Evolutionary conservation across 2,329 filamentous ascomycete genomes (phyloP).

Genomic region (Fusarium dlaminii): DNA sequence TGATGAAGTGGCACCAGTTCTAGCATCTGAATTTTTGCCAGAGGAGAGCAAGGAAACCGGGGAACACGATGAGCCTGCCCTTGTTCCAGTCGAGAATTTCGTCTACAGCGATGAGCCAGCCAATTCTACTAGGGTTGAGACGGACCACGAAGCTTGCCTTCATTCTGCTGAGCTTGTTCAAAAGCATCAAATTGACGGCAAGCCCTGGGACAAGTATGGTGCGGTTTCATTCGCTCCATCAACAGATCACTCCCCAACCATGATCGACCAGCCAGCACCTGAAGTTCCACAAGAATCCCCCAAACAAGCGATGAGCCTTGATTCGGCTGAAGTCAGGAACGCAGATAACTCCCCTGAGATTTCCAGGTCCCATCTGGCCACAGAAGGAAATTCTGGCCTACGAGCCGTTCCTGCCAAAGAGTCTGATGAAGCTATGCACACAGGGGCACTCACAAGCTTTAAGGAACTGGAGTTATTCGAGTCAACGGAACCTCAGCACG

Average conservation of each 20-base stretch:
- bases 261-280: background rate
- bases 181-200: background rate
- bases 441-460: background rate
- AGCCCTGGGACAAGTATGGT: background rate
- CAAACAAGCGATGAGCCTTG: background rate
- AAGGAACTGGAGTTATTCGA: background rate
- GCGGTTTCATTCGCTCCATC: background rate
- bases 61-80: background rate
- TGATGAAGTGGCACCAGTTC: background rate
- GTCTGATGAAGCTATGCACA: background rate
- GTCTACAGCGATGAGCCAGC: background rate
- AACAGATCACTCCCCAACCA: background rate
- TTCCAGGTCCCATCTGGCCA: background rate
- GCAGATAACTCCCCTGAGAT: background rate
- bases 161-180: background rate
- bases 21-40: background rate
- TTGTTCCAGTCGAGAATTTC: background rate
- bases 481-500: background rate
- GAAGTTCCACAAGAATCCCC: background rate
- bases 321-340: background rate
- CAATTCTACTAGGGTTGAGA: background rate
- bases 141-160: background rate
- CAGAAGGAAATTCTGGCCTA: background rate
- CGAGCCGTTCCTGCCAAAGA: background rate
- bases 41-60: slow-evolving; percentile 20